These are phyloP conservation scores for Torulaspora quercuum DNA, from an alignment of 805 yeast genomes.

Conservation along the genomic window DNA sequence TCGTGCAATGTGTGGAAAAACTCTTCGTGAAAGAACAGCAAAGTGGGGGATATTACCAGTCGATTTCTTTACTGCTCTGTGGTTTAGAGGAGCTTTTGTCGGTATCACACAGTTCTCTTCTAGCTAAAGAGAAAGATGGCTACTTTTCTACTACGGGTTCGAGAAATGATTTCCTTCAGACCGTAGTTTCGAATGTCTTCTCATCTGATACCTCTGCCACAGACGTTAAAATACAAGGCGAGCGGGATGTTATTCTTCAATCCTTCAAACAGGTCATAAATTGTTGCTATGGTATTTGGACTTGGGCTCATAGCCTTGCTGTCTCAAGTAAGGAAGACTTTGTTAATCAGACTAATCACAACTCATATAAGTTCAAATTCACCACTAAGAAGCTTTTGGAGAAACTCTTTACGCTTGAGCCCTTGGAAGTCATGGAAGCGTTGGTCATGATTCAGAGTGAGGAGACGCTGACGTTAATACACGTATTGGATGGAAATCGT, in stretches of 20 bases:
- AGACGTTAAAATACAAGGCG: constrained; percentile 42
- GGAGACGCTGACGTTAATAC: constrained; percentile 40
- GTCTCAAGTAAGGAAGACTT: constrained; percentile 9
- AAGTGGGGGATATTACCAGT: constrained; percentile 44
- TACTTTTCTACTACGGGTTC: constrained; percentile 18
- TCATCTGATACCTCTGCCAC: constrained; percentile 35
- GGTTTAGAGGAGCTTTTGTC: constrained; percentile 68
- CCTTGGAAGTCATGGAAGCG: constrained; percentile 68
- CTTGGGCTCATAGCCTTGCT: constrained; percentile 42
- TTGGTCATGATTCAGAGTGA: constrained; percentile 43
- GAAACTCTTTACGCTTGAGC: constrained; percentile 60
- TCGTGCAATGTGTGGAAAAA: constrained; percentile 29
- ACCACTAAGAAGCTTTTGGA: constrained; percentile 65
- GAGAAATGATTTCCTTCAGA: constrained; percentile 34
- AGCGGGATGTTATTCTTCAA: constrained; percentile 53
- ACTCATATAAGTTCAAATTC: constrained; percentile 61
- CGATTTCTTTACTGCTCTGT: constrained; percentile 44
- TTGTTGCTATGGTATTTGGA: constrained; percentile 64
- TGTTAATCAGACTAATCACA: constrained; percentile 37
- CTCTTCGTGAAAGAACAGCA: constrained; percentile 21
- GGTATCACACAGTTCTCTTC: constrained; percentile 52
- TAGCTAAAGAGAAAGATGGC: constrained; percentile 37
- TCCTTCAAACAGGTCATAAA: constrained; percentile 60
- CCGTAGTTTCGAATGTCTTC: constrained; percentile 36
- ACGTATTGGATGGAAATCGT: constrained; percentile 79